Base-by-base conservation (phyloP, 345 rosid genomes). In the Gossypium turneri region DNA sequence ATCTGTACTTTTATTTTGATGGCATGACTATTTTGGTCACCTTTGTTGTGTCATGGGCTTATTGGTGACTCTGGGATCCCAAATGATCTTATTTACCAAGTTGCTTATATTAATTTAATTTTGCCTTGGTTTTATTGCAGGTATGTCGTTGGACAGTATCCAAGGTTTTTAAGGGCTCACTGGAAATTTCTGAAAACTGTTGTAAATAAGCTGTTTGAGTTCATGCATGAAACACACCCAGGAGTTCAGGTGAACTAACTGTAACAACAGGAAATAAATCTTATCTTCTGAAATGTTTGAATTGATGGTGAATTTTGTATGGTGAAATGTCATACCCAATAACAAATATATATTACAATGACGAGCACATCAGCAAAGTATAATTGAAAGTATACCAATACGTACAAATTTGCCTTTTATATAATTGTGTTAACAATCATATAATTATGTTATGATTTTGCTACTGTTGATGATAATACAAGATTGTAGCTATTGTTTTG, bases 61-160 rank as follows among this genome's bases (percentile, higher is more conserved):
- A 15, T 73, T 45, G 12, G 43, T 68, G 34, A 25, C 22, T 50
- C 34, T 16, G 43, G 20, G 38, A 29, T 4, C 38, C 38, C 38
- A 29, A 29, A 29, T 29, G 38, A 29, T 29, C 38, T 29, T 29
- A 29, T 29, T 29, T 29, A 29, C 38, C 38, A 29, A 29, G 5
- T 29, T 29, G 38, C 38, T 29, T 29, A 3, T 29, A 29, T 29
- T 29, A 43, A 45, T 70, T 41, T 25, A 29, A 11, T 75, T 76
- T 73, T 47, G 55, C 56, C 25, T 55, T 84, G 51, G 52, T 79
- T 80, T 9, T 79, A 70, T 74, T 73, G 56, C 85, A 96, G 99
- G 99, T 96, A 96, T 84, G 99, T 96, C 53, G 99, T 96, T 74
- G 99, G 99, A 19, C 99, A 96, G 82, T 96, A 93, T 80, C 99